Conservation (phyloP, 495 filamentous ascomycete genomes). For the Talaromyces borbonicus region DNA sequence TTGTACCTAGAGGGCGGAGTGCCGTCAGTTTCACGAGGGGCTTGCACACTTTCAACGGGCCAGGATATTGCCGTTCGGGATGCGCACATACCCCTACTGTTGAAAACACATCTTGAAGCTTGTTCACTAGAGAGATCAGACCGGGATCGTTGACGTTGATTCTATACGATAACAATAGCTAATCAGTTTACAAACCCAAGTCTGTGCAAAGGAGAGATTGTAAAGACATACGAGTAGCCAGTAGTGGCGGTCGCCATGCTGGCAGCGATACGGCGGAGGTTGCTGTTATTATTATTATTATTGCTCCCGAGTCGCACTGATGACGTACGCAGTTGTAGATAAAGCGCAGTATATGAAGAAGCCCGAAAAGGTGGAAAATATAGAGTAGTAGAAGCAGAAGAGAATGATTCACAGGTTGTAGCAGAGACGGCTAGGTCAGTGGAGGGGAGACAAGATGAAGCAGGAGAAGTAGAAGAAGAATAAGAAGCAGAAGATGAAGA, state of each 20-base stretch:
- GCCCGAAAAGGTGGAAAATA: no score
- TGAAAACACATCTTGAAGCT: constrained; percentile 97
- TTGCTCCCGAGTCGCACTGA: constrained; percentile 4
- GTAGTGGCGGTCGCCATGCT: constrained; percentile 37
- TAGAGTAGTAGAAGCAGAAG: background rate
- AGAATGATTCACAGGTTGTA: no score
- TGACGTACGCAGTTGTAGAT: constrained; percentile 2
- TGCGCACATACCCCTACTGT: constrained; percentile 78
- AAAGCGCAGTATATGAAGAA: no score
- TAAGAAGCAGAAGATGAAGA: background rate
- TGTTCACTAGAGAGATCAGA: constrained; percentile 92
- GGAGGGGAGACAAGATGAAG: background rate
- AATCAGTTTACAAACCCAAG: no score
- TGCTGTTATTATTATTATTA: background rate
- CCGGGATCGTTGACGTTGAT: constrained; percentile 75
- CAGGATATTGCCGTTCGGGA: no score
- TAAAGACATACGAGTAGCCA: constrained; percentile 40
- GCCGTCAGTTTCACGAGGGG: constrained; percentile 10
- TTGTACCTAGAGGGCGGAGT: constrained; percentile 52
- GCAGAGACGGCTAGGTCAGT: no score
- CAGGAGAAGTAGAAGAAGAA: background rate
- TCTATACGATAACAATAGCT: no score
- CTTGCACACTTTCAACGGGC: no score
- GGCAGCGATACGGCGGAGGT: no score
- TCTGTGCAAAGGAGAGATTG: constrained; percentile 17